These are phyloP conservation scores for Populus deltoides DNA, from an alignment of 345 rosid genomes.

Conservation along the genomic window DNA sequence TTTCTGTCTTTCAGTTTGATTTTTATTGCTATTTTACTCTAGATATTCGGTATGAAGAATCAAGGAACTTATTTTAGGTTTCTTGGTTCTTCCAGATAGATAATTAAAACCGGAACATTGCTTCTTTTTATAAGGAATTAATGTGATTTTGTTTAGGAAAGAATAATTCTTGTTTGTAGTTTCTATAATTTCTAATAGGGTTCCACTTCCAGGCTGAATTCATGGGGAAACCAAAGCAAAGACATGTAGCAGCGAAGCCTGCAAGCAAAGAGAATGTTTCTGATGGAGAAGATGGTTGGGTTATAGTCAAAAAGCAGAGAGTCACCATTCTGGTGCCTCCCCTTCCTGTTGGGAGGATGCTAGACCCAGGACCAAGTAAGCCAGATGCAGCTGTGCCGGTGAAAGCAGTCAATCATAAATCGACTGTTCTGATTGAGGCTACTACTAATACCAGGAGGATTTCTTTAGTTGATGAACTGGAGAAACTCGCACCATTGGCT, in stretches of 20 bases:
- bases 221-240: slow-evolving; percentile 38
- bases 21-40: too few relatives aligned
- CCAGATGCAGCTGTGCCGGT: slow-evolving; percentile 28
- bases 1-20: too few relatives aligned
- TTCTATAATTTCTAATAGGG: too few relatives aligned
- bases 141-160: too few relatives aligned
- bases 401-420: slow-evolving; percentile 18
- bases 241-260: slow-evolving; percentile 22
- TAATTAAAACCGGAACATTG: too few relatives aligned
- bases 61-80: too few relatives aligned
- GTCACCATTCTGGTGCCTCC: slow-evolving; percentile 67
- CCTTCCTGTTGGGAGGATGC: slow-evolving; percentile 30
- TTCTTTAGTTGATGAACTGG: slow-evolving; percentile 38
- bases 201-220: not conserved
- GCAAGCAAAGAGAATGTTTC: slow-evolving; percentile 3
- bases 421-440: slow-evolving; percentile 22
- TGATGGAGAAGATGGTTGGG: slow-evolving; percentile 59
- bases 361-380: slow-evolving; percentile 36
- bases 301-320: slow-evolving; percentile 65
- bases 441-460: slow-evolving; percentile 3
- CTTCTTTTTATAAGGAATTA: too few relatives aligned
- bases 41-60: too few relatives aligned
- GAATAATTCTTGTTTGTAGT: too few relatives aligned
- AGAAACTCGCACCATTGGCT: slow-evolving; percentile 20
- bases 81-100: too few relatives aligned